A percentile compares a stretch with the other conserved stretches of the same genome.
phyloP scores from a whole-genome alignment of 2,329 filamentous ascomycete species.

The Pseudocercospora cruenta region DNA sequence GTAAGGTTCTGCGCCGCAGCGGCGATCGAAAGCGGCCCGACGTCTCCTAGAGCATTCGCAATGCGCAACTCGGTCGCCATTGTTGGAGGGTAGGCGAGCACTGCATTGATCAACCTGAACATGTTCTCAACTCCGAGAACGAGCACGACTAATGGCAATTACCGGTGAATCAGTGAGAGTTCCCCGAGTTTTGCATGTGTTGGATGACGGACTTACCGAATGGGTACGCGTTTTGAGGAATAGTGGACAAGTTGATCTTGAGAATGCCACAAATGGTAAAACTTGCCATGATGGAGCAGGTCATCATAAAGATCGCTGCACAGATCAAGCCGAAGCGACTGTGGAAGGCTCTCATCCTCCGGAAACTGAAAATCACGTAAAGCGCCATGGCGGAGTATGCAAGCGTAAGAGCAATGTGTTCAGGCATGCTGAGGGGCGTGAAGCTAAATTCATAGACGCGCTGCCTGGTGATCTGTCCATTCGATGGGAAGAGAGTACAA shows the following conservation, averaged over 20 bases:
- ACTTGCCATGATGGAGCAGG: conserved; percentile 74
- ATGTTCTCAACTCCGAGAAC: conserved; percentile 76
- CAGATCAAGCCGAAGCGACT: conserved; percentile 73
- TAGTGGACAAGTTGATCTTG: conserved; percentile 73
- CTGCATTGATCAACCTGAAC: conserved; percentile 75
- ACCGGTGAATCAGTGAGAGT: not conserved
- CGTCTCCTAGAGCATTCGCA: conserved; percentile 73
- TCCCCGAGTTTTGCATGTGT: too few relatives aligned
- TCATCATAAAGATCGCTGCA: conserved; percentile 67
- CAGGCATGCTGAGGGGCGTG: conserved; percentile 69
- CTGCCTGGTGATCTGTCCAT: conserved; percentile 58
- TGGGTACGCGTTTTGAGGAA: conserved; percentile 75
- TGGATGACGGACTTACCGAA: conserved; percentile 42
- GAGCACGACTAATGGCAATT: conserved; percentile 60
- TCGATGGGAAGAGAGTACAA: conserved; percentile 68
- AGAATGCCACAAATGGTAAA: conserved; percentile 78
- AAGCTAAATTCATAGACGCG: conserved; percentile 79
- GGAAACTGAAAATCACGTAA: conserved; percentile 70
- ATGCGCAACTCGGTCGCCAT: conserved; percentile 70
- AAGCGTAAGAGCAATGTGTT: conserved; percentile 65
- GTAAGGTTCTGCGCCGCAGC: conserved; percentile 70
- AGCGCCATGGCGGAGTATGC: conserved; percentile 67
- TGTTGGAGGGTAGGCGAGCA: conserved; percentile 71
- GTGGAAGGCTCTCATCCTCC: conserved; percentile 73
- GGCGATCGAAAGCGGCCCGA: conserved; percentile 69